Evolutionary conservation across 129 eudicot genomes (phyloP), one percentile per base, ranked within the genome.

Genomic region (Silybum marianum): DNA sequence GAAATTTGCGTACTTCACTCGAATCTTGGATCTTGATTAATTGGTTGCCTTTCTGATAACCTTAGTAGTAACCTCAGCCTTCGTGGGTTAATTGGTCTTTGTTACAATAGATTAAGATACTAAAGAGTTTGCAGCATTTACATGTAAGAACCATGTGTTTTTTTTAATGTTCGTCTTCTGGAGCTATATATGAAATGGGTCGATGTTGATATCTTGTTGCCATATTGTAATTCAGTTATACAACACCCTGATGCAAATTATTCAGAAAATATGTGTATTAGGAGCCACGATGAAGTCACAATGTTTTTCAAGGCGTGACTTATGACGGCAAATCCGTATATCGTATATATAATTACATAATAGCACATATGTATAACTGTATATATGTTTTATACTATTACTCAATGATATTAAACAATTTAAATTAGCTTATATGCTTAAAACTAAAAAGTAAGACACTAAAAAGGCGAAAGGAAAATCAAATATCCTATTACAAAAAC

Each of bases 21-120:
- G 39, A 72, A 69, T 69, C 51, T 30, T 69, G 65, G 76, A 70
- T 79, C 38, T 69, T 79, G 76, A 79, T 79, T 79, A 78, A 69
- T 34, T 9, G 69, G 40, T 24, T 24, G 76, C 82, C 36, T 23
- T 44, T 78, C 26, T 69, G 82, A 77, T 63, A 77, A 36, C 80
- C 30, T 9, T 44, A 7, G 72, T 63, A 44, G 22, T 62, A 69
- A 69, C 72, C 28, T 62, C 26, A 62, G 26, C 22, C 6, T 76
- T 76, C 3, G 66, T 34, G 48, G 74, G 74, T 71, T 71, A 12
- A 71, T 46, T 7, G 51, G 46, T 69, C 51, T 46, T 69, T 75
- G 76, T 51, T 70, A 69, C 69, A 69, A 48, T 48, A 39, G 62
- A 22, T 39, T 3, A 40, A 73, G 21, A 51, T 73, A 70, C 70